Conservation (phyloP, 176 grass and related monocot genomes). For the Oryza rufipogon region DNA sequence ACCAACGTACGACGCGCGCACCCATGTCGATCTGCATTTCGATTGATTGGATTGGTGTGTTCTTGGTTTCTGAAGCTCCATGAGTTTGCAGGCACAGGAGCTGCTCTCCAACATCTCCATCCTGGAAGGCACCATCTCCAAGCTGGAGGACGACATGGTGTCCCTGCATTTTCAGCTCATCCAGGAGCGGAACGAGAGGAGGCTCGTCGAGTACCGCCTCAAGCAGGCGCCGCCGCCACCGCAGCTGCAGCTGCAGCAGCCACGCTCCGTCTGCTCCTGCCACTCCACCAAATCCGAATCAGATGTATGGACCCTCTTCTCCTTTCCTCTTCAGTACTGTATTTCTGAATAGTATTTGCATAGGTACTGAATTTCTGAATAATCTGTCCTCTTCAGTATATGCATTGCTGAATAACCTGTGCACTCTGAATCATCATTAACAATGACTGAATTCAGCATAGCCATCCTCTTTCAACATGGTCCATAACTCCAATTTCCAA, state of each 20-base stretch:
- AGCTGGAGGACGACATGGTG: constrained; percentile 87
- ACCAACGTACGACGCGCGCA: constrained; percentile 51
- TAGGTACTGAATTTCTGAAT: neutral
- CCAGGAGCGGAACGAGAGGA: constrained; percentile 95
- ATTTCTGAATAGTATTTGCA: neutral
- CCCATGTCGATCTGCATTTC: neutral
- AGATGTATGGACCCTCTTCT: constrained; percentile 22
- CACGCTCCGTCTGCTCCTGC: constrained; percentile 35
- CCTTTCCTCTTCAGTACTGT: neutral
- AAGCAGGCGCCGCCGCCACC: constrained; percentile 51
- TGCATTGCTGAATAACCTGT: neutral
- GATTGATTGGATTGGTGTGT: neutral
- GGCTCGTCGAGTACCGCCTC: constrained; percentile 76
- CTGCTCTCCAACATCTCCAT: constrained; percentile 76
- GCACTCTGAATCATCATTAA: neutral
- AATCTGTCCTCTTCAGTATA: neutral
- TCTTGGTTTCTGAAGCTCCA: too few species aligned
- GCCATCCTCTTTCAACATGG: too few species aligned
- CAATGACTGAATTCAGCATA: neutral
- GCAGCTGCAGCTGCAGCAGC: neutral
- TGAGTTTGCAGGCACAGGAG: constrained; percentile 64
- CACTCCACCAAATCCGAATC: constrained; percentile 25
- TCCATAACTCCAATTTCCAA: neutral
- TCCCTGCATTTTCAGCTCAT: constrained; percentile 90
- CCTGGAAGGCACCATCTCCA: constrained; percentile 55